Evolutionary conservation across 495 filamentous ascomycete species (phyloP).

Genomic region (Penicillium dipodomyicola): DNA sequence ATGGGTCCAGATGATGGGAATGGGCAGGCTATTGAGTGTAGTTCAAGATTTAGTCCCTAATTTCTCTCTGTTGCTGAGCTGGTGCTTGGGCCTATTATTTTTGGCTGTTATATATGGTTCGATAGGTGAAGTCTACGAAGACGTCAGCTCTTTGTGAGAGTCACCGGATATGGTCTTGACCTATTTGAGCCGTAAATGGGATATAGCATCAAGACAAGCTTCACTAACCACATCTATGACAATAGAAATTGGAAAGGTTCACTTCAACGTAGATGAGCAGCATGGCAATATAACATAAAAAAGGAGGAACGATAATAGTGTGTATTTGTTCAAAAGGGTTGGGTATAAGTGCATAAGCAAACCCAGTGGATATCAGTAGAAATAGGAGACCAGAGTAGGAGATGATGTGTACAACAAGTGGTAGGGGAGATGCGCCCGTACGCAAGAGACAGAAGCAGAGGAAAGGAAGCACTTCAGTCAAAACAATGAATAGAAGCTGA

Average conservation of each 20-base stretch:
- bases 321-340: neutral
- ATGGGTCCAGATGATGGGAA: neutral
- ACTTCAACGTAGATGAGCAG: neutral
- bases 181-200: neutral
- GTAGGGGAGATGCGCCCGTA: slow-evolving; percentile 8
- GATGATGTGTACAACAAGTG: slow-evolving; percentile 15
- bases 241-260: neutral
- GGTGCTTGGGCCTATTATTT: neutral
- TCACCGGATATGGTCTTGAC: neutral
- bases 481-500: neutral
- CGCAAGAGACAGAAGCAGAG: slow-evolving; percentile 2
- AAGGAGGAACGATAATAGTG: neutral
- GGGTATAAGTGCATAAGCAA: neutral
- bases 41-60: neutral
- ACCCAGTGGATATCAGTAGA: slow-evolving; percentile 10
- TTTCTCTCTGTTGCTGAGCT: neutral
- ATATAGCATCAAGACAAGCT: neutral
- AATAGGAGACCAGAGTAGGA: neutral
- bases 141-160: neutral
- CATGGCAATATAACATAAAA: neutral
- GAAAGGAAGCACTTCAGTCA: neutral
- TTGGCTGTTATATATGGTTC: neutral
- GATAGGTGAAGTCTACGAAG: neutral
- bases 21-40: no score
- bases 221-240: neutral